Percentiles rank a stretch among this genome's conserved stretches.
Evolutionary conservation across 192 early-diverging fungal species (phyloP).

Genomic region (Rhizophagus clarus): DNA sequence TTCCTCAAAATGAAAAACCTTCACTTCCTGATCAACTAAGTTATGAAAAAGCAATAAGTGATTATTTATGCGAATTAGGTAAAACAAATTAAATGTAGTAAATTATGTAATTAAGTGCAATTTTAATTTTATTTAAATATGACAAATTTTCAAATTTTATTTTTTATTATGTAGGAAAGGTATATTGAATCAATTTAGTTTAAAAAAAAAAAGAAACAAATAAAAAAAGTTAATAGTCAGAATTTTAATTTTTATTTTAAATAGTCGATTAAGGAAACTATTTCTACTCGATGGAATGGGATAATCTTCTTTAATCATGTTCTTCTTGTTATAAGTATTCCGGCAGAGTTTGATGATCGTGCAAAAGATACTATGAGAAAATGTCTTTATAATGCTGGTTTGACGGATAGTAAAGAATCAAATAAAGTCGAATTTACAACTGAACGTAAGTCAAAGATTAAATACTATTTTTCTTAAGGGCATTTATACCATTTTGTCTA

Average conservation of each 20-base stretch:
- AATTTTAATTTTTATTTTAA: neutral
- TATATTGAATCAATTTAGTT: too few species aligned
- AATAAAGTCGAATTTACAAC: neutral
- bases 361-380: slow-evolving; percentile 37
- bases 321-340: neutral
- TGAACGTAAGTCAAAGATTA: neutral
- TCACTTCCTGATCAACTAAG: slow-evolving; percentile 47
- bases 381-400: slow-evolving; percentile 50
- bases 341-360: too few species aligned
- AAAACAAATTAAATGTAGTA: too few species aligned
- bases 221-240: too few species aligned
- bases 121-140: too few species aligned
- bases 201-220: too few species aligned
- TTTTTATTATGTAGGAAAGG: too few species aligned
- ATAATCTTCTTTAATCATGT: neutral
- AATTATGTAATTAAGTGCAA: too few species aligned
- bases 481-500: too few species aligned
- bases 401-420: slow-evolving; percentile 32
- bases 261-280: slow-evolving; percentile 15
- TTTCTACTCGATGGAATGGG: neutral
- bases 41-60: slow-evolving; percentile 52
- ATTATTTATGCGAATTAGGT: slow-evolving; percentile 44
- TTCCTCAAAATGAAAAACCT: slow-evolving; percentile 42
- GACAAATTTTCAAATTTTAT: too few species aligned
- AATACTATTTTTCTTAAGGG: neutral